phyloP scores from a whole-genome alignment of 139 green algal genomes.

The Gonium pectorale region DNA sequence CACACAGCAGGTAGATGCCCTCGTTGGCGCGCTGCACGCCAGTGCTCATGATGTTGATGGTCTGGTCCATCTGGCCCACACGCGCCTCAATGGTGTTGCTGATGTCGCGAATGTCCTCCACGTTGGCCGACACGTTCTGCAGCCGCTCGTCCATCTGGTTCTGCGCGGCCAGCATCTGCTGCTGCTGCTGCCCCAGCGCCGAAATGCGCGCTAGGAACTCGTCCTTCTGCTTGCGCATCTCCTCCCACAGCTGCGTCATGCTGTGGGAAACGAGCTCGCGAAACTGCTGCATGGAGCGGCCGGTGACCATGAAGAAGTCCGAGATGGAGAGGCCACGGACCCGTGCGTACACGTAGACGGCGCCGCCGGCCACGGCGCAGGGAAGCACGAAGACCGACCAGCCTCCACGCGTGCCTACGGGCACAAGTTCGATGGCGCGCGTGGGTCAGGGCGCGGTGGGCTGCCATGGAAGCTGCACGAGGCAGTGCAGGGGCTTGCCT shows the following conservation, averaged over 20 bases:
- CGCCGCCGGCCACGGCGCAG: constrained; percentile 11
- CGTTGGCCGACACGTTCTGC: constrained; percentile 5
- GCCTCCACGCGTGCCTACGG: not conserved
- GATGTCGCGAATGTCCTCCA: constrained; percentile 46
- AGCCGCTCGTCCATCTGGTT: constrained; percentile 49
- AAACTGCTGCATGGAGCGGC: constrained; percentile 36
- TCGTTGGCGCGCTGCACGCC: constrained; percentile 53
- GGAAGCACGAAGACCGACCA: constrained; percentile 41
- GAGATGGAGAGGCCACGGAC: constrained; percentile 31
- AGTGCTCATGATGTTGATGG: constrained; percentile 43
- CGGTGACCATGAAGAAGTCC: constrained; percentile 57
- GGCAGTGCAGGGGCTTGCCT: no score
- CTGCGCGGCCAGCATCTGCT: constrained; percentile 53
- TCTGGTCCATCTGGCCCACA: constrained; percentile 50
- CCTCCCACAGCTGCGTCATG: constrained; percentile 56
- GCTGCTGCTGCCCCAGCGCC: constrained; percentile 45
- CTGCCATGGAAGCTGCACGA: no score
- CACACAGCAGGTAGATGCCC: constrained; percentile 57
- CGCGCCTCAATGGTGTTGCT: constrained; percentile 49
- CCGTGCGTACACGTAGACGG: constrained; percentile 49
- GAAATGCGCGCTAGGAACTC: constrained; percentile 46
- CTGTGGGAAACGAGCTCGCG: constrained; percentile 34
- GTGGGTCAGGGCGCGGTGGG: not conserved
- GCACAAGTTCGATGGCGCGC: not conserved
- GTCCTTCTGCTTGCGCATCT: constrained; percentile 61